Conservation (phyloP, 1,139 yeast species). For the Pneumocystis wakefieldiae region DNA sequence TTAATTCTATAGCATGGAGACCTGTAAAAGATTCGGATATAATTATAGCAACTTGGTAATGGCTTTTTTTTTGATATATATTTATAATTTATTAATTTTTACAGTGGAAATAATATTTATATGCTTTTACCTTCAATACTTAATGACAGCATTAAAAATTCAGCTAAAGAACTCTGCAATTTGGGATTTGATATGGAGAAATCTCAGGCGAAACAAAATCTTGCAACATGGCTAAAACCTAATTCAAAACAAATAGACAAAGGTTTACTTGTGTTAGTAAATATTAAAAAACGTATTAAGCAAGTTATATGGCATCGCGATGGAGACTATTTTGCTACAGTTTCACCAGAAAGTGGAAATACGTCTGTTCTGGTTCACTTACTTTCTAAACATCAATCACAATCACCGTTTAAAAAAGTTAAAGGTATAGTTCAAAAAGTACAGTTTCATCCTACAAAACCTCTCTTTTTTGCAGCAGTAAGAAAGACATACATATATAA, state of each 20-base stretch:
- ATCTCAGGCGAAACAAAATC: conserved; percentile 35
- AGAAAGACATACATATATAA: not conserved
- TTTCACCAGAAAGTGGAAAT: conserved; percentile 78
- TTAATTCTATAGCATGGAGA: conserved; percentile 80
- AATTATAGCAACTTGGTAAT: conserved; percentile 22
- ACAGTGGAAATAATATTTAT: conserved; percentile 68
- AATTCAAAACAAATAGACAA: conserved; percentile 50
- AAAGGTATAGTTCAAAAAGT: conserved; percentile 94
- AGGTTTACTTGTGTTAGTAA: conserved; percentile 64
- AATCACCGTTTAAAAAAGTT: conserved; percentile 85
- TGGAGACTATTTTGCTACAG: conserved; percentile 92
- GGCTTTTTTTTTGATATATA: conserved; percentile 31
- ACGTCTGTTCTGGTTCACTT: conserved; percentile 89
- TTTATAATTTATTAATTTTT: conserved; percentile 35
- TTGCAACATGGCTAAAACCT: not conserved
- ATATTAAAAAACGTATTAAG: conserved; percentile 57
- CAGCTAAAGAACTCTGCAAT: conserved; percentile 37
- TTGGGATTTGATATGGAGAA: conserved; percentile 34
- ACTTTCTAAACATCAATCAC: conserved; percentile 86
- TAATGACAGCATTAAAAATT: conserved; percentile 88
- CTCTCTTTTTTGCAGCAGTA: conserved; percentile 72
- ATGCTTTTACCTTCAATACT: conserved; percentile 79
- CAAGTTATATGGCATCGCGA: conserved; percentile 89
- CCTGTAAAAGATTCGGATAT: conserved; percentile 35
- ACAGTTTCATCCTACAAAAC: conserved; percentile 91